Percentiles rank a stretch among this genome's conserved stretches.
These are phyloP conservation scores for Cryptococcus sp. DNA, from an alignment of 1,284 basidiomycete species.

Conservation along the genomic window DNA sequence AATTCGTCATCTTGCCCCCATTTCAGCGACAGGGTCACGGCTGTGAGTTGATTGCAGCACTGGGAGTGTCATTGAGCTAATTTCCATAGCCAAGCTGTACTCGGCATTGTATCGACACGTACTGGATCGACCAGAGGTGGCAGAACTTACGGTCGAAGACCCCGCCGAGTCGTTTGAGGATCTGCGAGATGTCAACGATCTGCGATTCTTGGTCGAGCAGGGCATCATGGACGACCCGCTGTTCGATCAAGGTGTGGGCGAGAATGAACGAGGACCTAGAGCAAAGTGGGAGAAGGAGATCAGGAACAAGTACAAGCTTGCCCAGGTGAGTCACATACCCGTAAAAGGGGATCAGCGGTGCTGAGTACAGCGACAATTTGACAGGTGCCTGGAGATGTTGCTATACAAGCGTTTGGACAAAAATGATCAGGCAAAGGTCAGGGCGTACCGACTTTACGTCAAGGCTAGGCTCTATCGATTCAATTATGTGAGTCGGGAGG, in stretches of 20 bases:
- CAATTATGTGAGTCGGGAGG: constrained; percentile 72
- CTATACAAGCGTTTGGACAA: constrained; percentile 67
- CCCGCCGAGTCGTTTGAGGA: constrained; percentile 73
- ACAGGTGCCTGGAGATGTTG: constrained; percentile 87
- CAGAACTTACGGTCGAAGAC: constrained; percentile 93
- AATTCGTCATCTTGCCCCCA: constrained; percentile 89
- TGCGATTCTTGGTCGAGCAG: constrained; percentile 59
- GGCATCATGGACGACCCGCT: constrained; percentile 31
- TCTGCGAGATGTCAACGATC: constrained; percentile 84
- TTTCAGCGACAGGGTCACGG: constrained; percentile 88
- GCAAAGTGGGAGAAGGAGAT: constrained; percentile 68
- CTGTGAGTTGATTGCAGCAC: constrained; percentile 54
- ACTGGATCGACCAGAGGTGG: constrained; percentile 60
- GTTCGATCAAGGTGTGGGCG: constrained; percentile 32
- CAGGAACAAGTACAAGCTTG: constrained; percentile 80
- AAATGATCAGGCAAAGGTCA: constrained; percentile 54
- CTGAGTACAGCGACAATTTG: constrained; percentile 77
- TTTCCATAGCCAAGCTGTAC: constrained; percentile 70
- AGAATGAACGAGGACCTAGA: constrained; percentile 21
- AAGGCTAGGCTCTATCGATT: constrained; percentile 91
- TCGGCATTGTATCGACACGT: constrained; percentile 75
- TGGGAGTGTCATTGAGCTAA: constrained; percentile 3
- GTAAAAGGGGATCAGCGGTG: background rate
- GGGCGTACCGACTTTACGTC: constrained; percentile 68
- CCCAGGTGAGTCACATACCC: constrained; percentile 58